A percentile compares a stretch with the other conserved stretches of the same genome.
Evolutionary conservation across 352 stramenopile genomes (phyloP).

Genomic region (Pythium periplocum): DNA sequence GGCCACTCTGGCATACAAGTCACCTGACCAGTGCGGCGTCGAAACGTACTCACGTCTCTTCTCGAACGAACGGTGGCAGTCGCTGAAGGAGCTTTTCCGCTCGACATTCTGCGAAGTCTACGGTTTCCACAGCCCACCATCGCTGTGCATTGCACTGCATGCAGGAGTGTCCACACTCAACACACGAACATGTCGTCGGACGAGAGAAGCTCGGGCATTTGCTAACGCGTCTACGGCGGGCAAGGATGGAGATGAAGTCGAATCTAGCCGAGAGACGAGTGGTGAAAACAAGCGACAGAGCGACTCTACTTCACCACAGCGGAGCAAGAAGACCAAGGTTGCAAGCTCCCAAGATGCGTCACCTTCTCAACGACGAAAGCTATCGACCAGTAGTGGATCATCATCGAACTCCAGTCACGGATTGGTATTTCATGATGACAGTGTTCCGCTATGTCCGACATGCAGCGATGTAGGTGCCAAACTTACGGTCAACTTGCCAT

Average conservation of each 20-base stretch:
- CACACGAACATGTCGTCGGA: slow-evolving; percentile 60
- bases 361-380: too few relatives aligned
- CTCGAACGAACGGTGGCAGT: slow-evolving; percentile 46
- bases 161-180: slow-evolving; percentile 71
- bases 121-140: slow-evolving; percentile 57
- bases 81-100: slow-evolving; percentile 51
- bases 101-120: slow-evolving; percentile 66
- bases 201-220: slow-evolving; percentile 29
- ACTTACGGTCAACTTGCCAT: slow-evolving; percentile 49
- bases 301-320: slow-evolving; percentile 15
- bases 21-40: slow-evolving; percentile 52
- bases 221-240: not conserved
- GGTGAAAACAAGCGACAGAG: slow-evolving; percentile 12
- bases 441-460: slow-evolving; percentile 57
- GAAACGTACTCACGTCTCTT: slow-evolving; percentile 63
- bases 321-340: slow-evolving; percentile 45
- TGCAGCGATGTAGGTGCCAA: slow-evolving; percentile 70
- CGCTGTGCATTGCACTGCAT: slow-evolving; percentile 59
- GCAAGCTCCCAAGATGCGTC: slow-evolving; percentile 1
- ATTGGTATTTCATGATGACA: slow-evolving; percentile 1
- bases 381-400: too few relatives aligned
- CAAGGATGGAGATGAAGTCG: slow-evolving; percentile 7
- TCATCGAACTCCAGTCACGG: too few relatives aligned
- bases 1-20: slow-evolving; percentile 68
- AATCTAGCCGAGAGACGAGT: slow-evolving; percentile 5